Percentiles rank a stretch among this genome's conserved stretches.
These are phyloP conservation scores for Gastrolobium bilobum DNA, from an alignment of 306 rosid genomes.

Conservation along the genomic window DNA sequence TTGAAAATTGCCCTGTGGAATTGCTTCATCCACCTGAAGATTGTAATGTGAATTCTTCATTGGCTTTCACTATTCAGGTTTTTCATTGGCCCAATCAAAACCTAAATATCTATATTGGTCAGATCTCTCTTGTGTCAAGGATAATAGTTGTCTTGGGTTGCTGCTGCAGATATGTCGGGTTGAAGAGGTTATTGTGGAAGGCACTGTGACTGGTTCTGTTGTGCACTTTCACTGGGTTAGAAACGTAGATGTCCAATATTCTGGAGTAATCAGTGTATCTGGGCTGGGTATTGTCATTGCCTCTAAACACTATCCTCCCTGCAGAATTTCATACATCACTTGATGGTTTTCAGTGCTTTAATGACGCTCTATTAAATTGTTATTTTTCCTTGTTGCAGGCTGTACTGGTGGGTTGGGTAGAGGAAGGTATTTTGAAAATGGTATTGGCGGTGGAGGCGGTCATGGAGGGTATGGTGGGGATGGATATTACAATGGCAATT, in stretches of 20 bases:
- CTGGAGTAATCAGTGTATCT: slow-evolving; percentile 84
- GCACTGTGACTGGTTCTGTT: slow-evolving; percentile 86
- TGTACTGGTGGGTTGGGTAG: slow-evolving; percentile 90
- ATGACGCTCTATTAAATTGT: slow-evolving; percentile 38
- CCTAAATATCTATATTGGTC: slow-evolving; percentile 54
- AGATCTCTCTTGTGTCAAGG: slow-evolving; percentile 38
- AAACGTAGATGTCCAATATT: slow-evolving; percentile 61
- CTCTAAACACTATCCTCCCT: slow-evolving; percentile 36
- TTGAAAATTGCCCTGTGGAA: slow-evolving; percentile 82
- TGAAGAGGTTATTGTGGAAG: slow-evolving; percentile 80
- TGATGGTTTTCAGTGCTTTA: slow-evolving; percentile 34
- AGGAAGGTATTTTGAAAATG: slow-evolving; percentile 73
- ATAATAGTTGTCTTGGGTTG: slow-evolving; percentile 51
- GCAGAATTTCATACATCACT: slow-evolving; percentile 29
- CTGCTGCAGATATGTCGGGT: slow-evolving; percentile 90
- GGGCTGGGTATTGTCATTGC: slow-evolving; percentile 76
- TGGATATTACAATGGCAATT: slow-evolving; percentile 81
- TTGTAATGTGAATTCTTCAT: slow-evolving; percentile 93
- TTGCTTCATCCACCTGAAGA: slow-evolving; percentile 97
- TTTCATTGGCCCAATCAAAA: slow-evolving; percentile 54
- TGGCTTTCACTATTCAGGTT: slow-evolving; percentile 98
- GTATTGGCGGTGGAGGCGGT: slow-evolving; percentile 92
- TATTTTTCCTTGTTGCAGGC: slow-evolving; percentile 65
- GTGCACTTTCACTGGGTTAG: slow-evolving; percentile 93
- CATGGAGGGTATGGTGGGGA: slow-evolving; percentile 99